phyloP scores from a whole-genome alignment of 1,139 yeast genomes.

The Scheffersomyces cryptocercus region DNA sequence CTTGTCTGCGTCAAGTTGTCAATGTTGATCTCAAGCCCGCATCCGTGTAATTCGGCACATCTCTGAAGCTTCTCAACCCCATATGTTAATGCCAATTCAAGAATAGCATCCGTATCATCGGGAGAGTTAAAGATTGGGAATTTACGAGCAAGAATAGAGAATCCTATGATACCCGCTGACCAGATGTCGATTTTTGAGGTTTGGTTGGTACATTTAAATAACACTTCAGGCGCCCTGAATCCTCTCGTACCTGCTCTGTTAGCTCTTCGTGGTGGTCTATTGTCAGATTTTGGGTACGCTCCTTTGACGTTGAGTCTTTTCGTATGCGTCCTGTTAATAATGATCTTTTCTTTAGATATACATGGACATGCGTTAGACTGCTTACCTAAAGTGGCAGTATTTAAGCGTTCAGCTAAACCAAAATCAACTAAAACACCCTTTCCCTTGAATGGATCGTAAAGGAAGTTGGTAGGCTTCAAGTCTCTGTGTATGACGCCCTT shows the following conservation, averaged over 20 bases:
- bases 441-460: slow-evolving; percentile 73
- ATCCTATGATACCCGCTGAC: slow-evolving; percentile 88
- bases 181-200: slow-evolving; percentile 81
- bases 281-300: slow-evolving; percentile 80
- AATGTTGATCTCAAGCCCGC: slow-evolving; percentile 72
- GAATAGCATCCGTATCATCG: slow-evolving; percentile 88
- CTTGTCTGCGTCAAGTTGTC: slow-evolving; percentile 18
- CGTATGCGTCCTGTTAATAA: slow-evolving; percentile 24
- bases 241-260: slow-evolving; percentile 98
- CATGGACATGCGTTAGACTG: slow-evolving; percentile 22
- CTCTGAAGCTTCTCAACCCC: slow-evolving; percentile 74
- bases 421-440: slow-evolving; percentile 89
- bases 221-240: slow-evolving; percentile 91
- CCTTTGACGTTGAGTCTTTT: slow-evolving; percentile 48
- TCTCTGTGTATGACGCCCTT: slow-evolving; percentile 84
- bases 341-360: slow-evolving; percentile 13
- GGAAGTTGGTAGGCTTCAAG: slow-evolving; percentile 85
- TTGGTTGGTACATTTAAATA: slow-evolving; percentile 85
- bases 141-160: slow-evolving; percentile 69
- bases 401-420: slow-evolving; percentile 75
- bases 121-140: slow-evolving; percentile 86
- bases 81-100: slow-evolving; percentile 82
- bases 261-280: slow-evolving; percentile 87
- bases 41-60: slow-evolving; percentile 85
- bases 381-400: slow-evolving; percentile 10